A percentile compares a stretch with the other conserved stretches of the same genome.
These are phyloP conservation scores for Trichoderma parareesei DNA, from an alignment of 495 filamentous ascomycete species.

Conservation along the genomic window DNA sequence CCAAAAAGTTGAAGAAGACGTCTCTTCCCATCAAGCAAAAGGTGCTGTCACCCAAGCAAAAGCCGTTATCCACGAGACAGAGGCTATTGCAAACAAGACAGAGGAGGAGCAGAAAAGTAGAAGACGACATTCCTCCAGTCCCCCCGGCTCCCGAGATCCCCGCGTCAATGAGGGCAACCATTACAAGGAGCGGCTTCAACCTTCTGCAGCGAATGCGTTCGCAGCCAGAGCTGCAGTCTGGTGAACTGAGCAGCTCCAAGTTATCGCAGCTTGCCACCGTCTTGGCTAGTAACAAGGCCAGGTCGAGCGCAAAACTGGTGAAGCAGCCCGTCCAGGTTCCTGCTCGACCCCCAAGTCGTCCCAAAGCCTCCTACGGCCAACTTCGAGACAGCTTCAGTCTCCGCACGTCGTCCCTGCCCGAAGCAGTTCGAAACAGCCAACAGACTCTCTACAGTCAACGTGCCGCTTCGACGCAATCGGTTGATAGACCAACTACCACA, in stretches of 20 bases:
- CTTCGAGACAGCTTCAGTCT: not conserved
- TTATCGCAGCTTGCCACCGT: not conserved
- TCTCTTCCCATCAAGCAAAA: not conserved
- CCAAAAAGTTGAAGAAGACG: not conserved
- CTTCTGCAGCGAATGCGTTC: constrained; percentile 1
- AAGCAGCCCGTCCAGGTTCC: not conserved
- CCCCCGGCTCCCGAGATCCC: not conserved
- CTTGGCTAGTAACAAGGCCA: not conserved
- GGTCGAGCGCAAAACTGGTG: not conserved
- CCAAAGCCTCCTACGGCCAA: not conserved
- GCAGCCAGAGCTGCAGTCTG: not conserved
- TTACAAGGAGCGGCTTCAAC: not conserved
- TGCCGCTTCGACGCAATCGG: not conserved
- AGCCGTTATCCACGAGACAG: too few species aligned
- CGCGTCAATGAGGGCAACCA: not conserved
- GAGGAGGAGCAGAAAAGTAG: not conserved
- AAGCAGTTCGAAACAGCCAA: not conserved
- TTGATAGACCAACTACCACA: not conserved
- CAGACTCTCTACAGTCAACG: not conserved
- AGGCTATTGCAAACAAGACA: too few species aligned
- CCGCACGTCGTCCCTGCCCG: not conserved
- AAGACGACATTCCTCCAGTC: not conserved
- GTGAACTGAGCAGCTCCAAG: not conserved
- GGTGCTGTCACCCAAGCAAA: not conserved
- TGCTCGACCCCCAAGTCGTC: not conserved